Base-by-base conservation (phyloP, 2,329 filamentous ascomycete genomes). In the Colletotrichum tanaceti region DNA sequence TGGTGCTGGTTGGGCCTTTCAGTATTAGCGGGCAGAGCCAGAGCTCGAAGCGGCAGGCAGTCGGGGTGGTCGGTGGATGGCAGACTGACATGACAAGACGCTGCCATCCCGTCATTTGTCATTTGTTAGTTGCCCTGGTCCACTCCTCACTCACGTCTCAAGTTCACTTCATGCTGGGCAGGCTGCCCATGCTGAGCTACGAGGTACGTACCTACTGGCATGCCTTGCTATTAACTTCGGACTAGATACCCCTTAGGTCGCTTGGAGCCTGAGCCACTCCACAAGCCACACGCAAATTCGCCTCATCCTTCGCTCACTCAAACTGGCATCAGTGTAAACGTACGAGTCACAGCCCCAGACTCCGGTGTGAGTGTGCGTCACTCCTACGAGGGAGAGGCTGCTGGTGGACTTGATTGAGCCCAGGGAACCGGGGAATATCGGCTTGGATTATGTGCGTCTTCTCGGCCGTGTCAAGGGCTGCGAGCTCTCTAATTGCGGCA, bases 311-410 rank as follows among this genome's bases (percentile, higher is more conserved):
- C 57, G 46, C 24, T 38, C 16, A 35, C 20, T 39, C 16, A 61
- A 47, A 44, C 13, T 35, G 41, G 58, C 49, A n/a, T n/a, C n/a
- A 13, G 39, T 5, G 38, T n/a, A n/a, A n/a, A n/a, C n/a, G n/a
- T 64, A 47, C 46, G 58, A 66, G 50, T 62, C 58, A 49, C 49
- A 38, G 28, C 32, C 63, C 58, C 20, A 35, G 52, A 35, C 22
- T 20, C 13, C 58, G 11, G 35, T 24, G 22, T 11, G 20, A 35
- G 32, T 41, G 35, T 66, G 63, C 58, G 58, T 66, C 63, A 63
- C 43, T 50, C 13, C 24, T 32, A 4, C 43, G 41, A 55, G 16
- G 41, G 35, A 41, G 9, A 49, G 10, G 11, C 16, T 3, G 9
- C 44, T 10, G 32, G 7, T 10, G 10, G 32, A 10, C 32, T 10